Evolutionary conservation across 208 protist genomes (phyloP).

Genomic region (Vickermania spadyakhi): DNA sequence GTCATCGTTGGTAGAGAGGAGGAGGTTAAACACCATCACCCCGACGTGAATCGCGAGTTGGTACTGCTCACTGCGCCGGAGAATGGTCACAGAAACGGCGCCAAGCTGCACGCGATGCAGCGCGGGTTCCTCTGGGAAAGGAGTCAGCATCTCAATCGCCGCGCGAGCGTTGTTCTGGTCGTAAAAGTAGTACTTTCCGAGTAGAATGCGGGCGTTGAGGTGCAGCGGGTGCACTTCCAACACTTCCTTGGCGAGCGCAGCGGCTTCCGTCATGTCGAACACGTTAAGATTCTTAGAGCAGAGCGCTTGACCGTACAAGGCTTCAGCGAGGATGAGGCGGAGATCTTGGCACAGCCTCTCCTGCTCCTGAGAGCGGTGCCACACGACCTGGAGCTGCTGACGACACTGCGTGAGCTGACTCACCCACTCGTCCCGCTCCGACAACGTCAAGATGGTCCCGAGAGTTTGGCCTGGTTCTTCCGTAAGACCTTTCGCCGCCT

Average conservation of each 20-base stretch:
- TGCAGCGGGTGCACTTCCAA: conserved; percentile 53
- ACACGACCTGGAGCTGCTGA: not conserved
- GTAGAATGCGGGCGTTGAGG: conserved; percentile 59
- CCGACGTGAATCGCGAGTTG: conserved; percentile 73
- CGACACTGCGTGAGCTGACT: not conserved
- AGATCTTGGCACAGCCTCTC: not conserved
- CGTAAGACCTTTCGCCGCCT: conserved; percentile 6
- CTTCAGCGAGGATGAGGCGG: conserved; percentile 19
- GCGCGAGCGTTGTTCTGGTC: conserved; percentile 31
- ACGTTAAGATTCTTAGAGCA: conserved; percentile 16
- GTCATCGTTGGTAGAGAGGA: conserved; percentile 71
- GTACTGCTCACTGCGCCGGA: conserved; percentile 46
- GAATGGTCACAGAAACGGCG: conserved; percentile 57
- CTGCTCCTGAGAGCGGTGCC: not conserved
- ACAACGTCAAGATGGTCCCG: too few relatives aligned
- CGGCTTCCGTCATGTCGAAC: conserved; percentile 5
- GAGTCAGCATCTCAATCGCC: conserved; percentile 55
- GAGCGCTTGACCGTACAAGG: conserved; percentile 51
- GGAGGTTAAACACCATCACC: conserved; percentile 74
- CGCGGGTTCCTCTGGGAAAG: conserved; percentile 44
- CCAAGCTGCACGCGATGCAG: conserved; percentile 79
- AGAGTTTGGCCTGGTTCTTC: conserved; percentile 16
- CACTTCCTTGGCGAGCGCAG: conserved; percentile 20
- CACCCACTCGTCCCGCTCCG: too few relatives aligned
- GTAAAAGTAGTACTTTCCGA: conserved; percentile 63